These are phyloP conservation scores for Aspergillus mulundensis DNA, from an alignment of 495 filamentous ascomycete genomes.

Conservation along the genomic window DNA sequence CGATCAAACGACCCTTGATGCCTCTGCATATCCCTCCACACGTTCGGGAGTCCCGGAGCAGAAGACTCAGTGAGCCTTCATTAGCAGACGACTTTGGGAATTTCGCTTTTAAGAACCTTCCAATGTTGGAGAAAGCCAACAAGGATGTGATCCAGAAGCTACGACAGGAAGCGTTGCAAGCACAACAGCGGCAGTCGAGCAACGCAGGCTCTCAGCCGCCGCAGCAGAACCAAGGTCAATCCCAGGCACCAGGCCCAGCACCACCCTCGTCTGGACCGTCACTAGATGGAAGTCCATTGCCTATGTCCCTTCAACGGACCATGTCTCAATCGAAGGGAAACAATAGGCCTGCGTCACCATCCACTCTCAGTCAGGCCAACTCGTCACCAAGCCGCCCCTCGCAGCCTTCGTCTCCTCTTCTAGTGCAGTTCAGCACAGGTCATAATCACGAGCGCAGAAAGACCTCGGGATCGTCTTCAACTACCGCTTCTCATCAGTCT, in stretches of 20 bases:
- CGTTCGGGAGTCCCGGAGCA: constrained; percentile 74
- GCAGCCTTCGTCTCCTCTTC: constrained; percentile 88
- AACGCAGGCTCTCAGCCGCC: constrained; percentile 10
- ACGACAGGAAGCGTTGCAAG: constrained; percentile 77
- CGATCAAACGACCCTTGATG: constrained; percentile 83
- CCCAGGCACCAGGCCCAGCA: constrained; percentile 5
- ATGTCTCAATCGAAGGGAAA: constrained; percentile 71
- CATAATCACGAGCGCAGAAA: constrained; percentile 65
- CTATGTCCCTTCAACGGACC: constrained; percentile 76
- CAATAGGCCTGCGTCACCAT: constrained; percentile 82
- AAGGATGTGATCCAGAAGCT: constrained; percentile 98
- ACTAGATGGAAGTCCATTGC: constrained; percentile 81
- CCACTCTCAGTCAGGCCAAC: constrained; percentile 68
- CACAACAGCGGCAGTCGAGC: constrained; percentile 45
- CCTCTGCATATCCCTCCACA: constrained; percentile 94
- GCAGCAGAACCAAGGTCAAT: background rate
- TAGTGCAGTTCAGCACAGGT: constrained; percentile 90
- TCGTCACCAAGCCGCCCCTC: constrained; percentile 83
- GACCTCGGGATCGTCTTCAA: constrained; percentile 84
- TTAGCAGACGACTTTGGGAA: constrained; percentile 88
- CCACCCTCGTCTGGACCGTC: constrained; percentile 55
- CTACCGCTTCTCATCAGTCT: constrained; percentile 73
- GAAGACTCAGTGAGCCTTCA: constrained; percentile 87
- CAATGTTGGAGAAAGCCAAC: constrained; percentile 95
- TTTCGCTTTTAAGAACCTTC: constrained; percentile 95